These are phyloP conservation scores for Cardamine chenopodiifolia DNA, from an alignment of 345 rosid species.

Conservation along the genomic window DNA sequence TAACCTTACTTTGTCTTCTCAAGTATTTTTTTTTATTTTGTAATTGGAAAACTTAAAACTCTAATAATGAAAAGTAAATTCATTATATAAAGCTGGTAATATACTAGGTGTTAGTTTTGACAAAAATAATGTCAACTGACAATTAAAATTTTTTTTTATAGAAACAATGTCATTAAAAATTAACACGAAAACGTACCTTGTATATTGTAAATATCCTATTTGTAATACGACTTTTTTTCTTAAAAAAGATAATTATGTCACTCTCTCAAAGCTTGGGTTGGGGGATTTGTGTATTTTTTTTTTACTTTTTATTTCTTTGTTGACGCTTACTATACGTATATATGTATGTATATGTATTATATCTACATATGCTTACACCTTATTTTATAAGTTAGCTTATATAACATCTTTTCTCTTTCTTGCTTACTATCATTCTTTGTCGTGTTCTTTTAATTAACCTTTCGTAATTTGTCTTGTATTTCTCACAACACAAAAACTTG, in stretches of 20 bases:
- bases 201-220: neutral
- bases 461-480: conserved; percentile 35
- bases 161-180: neutral
- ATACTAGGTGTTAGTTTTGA: neutral
- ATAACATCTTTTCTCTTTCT: conserved; percentile 44
- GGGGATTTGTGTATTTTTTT: neutral
- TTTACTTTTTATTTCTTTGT: neutral
- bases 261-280: conserved; percentile 28
- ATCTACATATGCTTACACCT: conserved; percentile 25
- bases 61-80: neutral
- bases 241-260: neutral
- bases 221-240: conserved; percentile 1
- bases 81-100: neutral
- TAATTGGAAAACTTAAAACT: neutral
- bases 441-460: conserved; percentile 43
- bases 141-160: neutral
- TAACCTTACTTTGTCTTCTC: neutral
- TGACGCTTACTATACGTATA: neutral
- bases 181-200: neutral
- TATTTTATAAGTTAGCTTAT: conserved; percentile 40
- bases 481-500: conserved; percentile 44
- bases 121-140: neutral
- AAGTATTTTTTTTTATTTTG: neutral
- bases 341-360: neutral
- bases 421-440: conserved; percentile 42